These are phyloP conservation scores for Aeschynomene evenia DNA, from an alignment of 306 rosid genomes.

Conservation along the genomic window DNA sequence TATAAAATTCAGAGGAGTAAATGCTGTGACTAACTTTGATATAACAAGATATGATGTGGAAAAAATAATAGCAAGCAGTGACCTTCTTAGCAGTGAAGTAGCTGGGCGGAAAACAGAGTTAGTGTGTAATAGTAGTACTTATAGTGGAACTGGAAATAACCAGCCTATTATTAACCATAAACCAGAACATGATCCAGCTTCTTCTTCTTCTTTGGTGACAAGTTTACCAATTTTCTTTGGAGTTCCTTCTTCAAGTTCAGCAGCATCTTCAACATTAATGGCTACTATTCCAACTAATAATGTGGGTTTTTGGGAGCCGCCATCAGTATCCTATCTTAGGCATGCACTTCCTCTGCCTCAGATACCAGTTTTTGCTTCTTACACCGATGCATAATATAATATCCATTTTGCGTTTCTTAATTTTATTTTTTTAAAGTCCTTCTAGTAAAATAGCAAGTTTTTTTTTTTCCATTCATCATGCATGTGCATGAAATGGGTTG, in stretches of 20 bases:
- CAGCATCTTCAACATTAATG: constrained; percentile 43
- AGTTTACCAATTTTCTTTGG: constrained; percentile 47
- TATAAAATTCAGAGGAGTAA: constrained; percentile 73
- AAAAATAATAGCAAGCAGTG: constrained; percentile 60
- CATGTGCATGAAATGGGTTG: constrained; percentile 24
- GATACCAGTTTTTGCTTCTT: constrained; percentile 62
- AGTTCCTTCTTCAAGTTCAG: constrained; percentile 53
- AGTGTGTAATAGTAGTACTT: too few species aligned
- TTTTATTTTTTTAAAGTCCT: background rate
- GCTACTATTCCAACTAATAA: constrained; percentile 35
- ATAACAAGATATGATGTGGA: constrained; percentile 74
- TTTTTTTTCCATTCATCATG: constrained; percentile 34
- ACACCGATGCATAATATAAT: constrained; percentile 57
- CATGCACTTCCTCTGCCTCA: constrained; percentile 56
- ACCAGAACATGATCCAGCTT: too few species aligned
- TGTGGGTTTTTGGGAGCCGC: constrained; percentile 50
- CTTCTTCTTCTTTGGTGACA: constrained; percentile 57
- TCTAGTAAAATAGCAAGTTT: background rate
- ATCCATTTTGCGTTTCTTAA: background rate
- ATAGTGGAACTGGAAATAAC: background rate
- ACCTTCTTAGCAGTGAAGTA: constrained; percentile 61
- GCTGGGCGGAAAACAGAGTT: constrained; percentile 54
- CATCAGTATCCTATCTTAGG: constrained; percentile 49
- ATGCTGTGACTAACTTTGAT: constrained; percentile 78
- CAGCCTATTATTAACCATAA: constrained; percentile 27